phyloP scores from a whole-genome alignment of 192 early-diverging fungal species.

The Linderina pennispora region DNA sequence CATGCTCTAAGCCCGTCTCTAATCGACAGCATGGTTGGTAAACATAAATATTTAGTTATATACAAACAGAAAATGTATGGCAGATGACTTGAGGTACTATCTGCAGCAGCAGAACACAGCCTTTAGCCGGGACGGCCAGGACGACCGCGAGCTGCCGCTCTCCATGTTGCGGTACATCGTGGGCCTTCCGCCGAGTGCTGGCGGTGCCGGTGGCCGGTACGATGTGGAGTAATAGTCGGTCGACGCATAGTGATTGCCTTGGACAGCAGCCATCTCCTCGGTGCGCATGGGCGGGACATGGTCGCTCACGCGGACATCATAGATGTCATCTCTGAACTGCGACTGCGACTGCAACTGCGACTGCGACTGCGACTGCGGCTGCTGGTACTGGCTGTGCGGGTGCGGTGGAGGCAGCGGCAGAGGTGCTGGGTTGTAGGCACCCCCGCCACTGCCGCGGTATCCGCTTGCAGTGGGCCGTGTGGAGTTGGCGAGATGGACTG shows the following conservation, averaged over 20 bases:
- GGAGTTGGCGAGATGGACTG: constrained; percentile 19
- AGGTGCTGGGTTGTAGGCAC: background rate
- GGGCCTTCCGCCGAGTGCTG: background rate
- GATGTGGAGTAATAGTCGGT: constrained; percentile 33
- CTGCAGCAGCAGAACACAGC: background rate
- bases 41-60: too few species aligned
- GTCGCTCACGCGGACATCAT: constrained; percentile 39
- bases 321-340: constrained; percentile 10
- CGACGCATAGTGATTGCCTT: constrained; percentile 15
- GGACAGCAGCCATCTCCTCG: constrained; percentile 40
- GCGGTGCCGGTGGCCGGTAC: background rate
- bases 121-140: background rate
- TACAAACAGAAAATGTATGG: too few species aligned
- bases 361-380: constrained; percentile 12
- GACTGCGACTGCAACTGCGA: too few species aligned
- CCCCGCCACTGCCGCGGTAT: background rate
- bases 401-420: too few species aligned
- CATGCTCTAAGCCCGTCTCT: too few species aligned
- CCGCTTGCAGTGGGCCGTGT: background rate
- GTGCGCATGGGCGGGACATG: constrained; percentile 33
- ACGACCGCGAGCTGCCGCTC: background rate
- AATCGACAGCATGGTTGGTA: too few species aligned
- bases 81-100: too few species aligned
- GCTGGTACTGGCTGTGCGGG: constrained; percentile 6
- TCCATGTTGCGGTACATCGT: background rate